Percentiles rank a stretch among this genome's conserved stretches.
Conservation (phyloP, 2,329 filamentous ascomycete genomes). For the Fusarium floridanum region DNA sequence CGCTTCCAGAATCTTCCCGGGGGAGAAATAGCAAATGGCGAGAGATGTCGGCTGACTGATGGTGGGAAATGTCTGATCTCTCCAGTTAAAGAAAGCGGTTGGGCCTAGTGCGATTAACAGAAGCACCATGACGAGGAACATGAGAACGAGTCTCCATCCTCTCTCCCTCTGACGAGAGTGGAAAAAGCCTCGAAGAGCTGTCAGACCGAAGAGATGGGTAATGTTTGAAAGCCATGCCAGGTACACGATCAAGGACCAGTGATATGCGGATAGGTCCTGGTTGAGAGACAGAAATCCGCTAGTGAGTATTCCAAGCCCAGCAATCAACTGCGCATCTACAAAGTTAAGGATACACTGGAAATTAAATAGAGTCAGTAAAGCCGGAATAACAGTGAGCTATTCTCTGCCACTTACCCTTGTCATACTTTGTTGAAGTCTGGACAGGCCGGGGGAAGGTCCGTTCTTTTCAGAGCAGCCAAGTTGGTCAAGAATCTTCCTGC, state of each 20-base stretch:
- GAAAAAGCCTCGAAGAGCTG: conserved; percentile 7
- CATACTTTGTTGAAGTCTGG: not conserved
- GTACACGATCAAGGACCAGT: conserved; percentile 8
- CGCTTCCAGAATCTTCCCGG: not conserved
- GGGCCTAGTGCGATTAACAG: conserved; percentile 10
- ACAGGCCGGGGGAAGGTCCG: not conserved
- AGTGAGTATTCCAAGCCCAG: conserved; percentile 13
- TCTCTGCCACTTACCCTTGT: not conserved
- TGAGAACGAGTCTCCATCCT: not conserved
- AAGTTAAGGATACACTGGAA: conserved; percentile 7
- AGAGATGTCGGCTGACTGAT: not conserved
- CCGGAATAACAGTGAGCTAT: too few relatives aligned
- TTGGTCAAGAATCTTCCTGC: not conserved
- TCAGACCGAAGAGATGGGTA: conserved; percentile 14
- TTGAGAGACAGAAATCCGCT: conserved; percentile 10
- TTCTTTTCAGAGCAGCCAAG: not conserved
- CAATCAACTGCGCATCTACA: conserved; percentile 15
- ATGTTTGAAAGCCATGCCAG: conserved; percentile 21
- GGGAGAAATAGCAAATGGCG: not conserved
- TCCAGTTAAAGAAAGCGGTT: conserved; percentile 17
- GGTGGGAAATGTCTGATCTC: too few relatives aligned
- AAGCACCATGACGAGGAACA: not conserved
- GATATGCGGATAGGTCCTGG: not conserved
- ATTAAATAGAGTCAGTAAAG: not conserved
- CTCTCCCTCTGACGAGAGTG: not conserved